A percentile compares a stretch with the other conserved stretches of the same genome.
Conservation (phyloP, 129 eudicot species). For the Tagetes erecta region DNA sequence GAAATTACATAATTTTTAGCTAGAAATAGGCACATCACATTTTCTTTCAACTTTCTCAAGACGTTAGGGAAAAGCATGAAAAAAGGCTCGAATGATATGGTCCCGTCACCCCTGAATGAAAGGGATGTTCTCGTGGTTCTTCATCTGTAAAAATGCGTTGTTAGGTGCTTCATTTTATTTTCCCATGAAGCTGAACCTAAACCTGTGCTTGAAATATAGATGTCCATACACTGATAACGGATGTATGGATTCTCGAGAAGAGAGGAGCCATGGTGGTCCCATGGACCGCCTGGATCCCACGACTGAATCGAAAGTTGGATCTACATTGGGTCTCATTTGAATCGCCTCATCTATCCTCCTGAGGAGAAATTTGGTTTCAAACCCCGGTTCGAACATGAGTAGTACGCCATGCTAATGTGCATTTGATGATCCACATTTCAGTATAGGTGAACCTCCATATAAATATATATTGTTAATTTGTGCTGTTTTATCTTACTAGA, state of each 20-base stretch:
- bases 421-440: too few relatives aligned
- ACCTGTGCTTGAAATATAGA: neutral
- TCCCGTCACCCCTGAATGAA: neutral
- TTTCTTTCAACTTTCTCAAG: too few relatives aligned
- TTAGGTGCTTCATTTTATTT: neutral
- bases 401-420: too few relatives aligned
- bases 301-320: neutral
- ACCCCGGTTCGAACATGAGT: too few relatives aligned
- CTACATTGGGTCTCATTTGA: neutral
- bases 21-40: too few relatives aligned
- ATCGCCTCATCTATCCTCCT: neutral
- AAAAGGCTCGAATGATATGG: neutral
- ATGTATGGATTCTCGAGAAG: constrained; percentile 8
- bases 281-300: neutral
- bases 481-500: too few relatives aligned
- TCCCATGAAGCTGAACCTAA: neutral
- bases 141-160: neutral
- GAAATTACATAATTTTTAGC: too few relatives aligned
- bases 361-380: too few relatives aligned
- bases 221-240: constrained; percentile 3
- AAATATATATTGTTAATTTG: too few relatives aligned
- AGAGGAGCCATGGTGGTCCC: constrained; percentile 11
- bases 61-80: too few relatives aligned
- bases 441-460: too few relatives aligned
- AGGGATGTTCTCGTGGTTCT: neutral